Base-by-base conservation (phyloP, 2,329 filamentous ascomycete genomes). In the Sporothrix brunneoviolacea region DNA sequence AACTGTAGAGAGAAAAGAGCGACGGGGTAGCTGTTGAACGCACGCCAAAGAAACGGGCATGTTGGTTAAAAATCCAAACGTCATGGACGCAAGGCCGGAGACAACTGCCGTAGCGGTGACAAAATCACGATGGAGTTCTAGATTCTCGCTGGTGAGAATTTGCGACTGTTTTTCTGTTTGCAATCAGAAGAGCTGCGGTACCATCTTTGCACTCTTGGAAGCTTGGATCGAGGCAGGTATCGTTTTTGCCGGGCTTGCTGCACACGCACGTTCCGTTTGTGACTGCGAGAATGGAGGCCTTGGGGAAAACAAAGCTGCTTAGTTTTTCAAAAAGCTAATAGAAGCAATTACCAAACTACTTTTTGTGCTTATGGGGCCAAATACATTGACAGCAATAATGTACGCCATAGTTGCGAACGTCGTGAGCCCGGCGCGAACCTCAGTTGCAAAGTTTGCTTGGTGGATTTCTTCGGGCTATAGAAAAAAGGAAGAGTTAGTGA, bases 61-160 rank as follows among this genome's bases (percentile, higher is more conserved):
- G 58, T 94, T 94, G 24, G 88, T 89, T 48, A 91, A 74, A 18
- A 91, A 75, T 4, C 89, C 88, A 70, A 94, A 91, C 53, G 77
- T 72, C 59, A 94, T 83, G 21, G 83, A 86, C 1, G 85, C 78
- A 52, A 93, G 71, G 7, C 87, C 88, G 6, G 86, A 74, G 46
- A 93, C 79, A 9, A 86, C 86, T n/a, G 88, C 85, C 1, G 89
- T 94, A 4, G 86, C 86, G 1, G 88, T 94, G 51, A 93, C 82
- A 16, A 93, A 70, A 64, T 94, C 88, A 28, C 84, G 79, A 57
- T 87, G 84, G 55, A 94, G 66, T 39, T 74, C 82, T 74, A 48
- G 30, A 24, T n/a, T n/a, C n/a, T n/a, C n/a, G n/a, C n/a, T n/a
- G n/a, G n/a, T n/a, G n/a, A n/a, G n/a, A n/a, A n/a, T n/a, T n/a